These are phyloP conservation scores for Zelopaecilomyces penicillatus DNA, from an alignment of 2,329 filamentous ascomycete genomes.

Conservation along the genomic window DNA sequence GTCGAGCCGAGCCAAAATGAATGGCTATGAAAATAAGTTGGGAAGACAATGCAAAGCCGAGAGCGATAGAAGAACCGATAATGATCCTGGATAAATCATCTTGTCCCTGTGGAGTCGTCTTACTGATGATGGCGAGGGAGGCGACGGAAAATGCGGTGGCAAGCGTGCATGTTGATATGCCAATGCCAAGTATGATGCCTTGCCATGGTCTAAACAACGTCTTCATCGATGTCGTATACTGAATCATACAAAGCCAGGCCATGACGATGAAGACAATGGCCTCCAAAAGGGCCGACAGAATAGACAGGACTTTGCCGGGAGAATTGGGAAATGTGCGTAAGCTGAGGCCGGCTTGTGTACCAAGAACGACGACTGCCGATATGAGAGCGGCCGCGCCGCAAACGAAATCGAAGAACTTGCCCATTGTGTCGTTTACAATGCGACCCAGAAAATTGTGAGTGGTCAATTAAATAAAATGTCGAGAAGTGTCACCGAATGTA, in stretches of 20 bases:
- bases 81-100: conserved; percentile 21
- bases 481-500: too few species aligned
- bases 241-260: conserved; percentile 27
- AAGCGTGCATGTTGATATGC: conserved; percentile 32
- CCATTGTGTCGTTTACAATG: not conserved
- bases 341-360: conserved; percentile 12
- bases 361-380: conserved; percentile 11
- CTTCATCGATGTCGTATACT: conserved; percentile 13
- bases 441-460: too few species aligned
- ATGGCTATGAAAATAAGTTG: conserved; percentile 42
- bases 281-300: conserved; percentile 21
- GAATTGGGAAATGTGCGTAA: conserved; percentile 5
- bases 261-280: conserved; percentile 18
- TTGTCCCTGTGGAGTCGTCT: conserved; percentile 10
- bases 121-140: conserved; percentile 31
- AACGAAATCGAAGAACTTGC: not conserved
- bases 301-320: conserved; percentile 12
- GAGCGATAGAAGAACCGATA: conserved; percentile 34
- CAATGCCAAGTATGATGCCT: conserved; percentile 17
- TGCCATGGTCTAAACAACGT: conserved; percentile 17
- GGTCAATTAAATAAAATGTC: too few species aligned
- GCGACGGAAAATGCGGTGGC: conserved; percentile 38
- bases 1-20: conserved; percentile 33
- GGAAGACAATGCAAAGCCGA: conserved; percentile 36
- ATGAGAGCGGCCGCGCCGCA: conserved; percentile 12